Evolutionary conservation across 1,284 basidiomycete genomes (phyloP).

Genomic region (Cutaneotrichosporon sp.): DNA sequence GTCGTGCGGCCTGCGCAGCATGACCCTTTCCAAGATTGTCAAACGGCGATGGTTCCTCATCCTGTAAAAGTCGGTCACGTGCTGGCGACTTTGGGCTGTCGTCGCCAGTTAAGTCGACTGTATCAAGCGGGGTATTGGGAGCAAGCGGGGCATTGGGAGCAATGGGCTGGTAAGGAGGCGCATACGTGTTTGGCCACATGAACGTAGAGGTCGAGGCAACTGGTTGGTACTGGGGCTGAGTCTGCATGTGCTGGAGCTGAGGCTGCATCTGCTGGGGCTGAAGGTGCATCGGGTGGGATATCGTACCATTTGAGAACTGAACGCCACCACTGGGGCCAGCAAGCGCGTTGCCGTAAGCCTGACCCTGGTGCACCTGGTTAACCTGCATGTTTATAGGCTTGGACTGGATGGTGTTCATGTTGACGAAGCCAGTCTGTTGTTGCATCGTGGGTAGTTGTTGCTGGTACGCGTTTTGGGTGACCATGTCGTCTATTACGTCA

Average conservation of each 20-base stretch:
- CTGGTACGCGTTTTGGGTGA: neutral
- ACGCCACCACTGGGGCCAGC: neutral
- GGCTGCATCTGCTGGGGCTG: neutral
- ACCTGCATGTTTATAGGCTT: neutral
- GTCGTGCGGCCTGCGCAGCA: no score
- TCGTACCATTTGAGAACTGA: neutral
- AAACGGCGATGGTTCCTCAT: slow-evolving; percentile 6
- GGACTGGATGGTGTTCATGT: slow-evolving; percentile 4
- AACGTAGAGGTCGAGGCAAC: neutral
- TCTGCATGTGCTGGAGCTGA: neutral
- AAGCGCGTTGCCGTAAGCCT: neutral
- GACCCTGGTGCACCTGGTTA: neutral
- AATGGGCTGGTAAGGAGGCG: neutral
- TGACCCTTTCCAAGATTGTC: neutral
- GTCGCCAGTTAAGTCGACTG: neutral
- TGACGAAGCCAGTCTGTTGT: neutral
- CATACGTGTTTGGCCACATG: neutral
- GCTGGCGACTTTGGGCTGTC: neutral
- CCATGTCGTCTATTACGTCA: slow-evolving; percentile 1
- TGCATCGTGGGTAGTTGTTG: neutral
- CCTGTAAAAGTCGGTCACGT: neutral
- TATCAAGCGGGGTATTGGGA: neutral
- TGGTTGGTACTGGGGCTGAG: neutral
- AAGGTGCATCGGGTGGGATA: neutral
- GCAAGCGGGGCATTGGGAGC: neutral